phyloP scores from a whole-genome alignment of 2,329 filamentous ascomycete species.

The Phialocephala sp. region DNA sequence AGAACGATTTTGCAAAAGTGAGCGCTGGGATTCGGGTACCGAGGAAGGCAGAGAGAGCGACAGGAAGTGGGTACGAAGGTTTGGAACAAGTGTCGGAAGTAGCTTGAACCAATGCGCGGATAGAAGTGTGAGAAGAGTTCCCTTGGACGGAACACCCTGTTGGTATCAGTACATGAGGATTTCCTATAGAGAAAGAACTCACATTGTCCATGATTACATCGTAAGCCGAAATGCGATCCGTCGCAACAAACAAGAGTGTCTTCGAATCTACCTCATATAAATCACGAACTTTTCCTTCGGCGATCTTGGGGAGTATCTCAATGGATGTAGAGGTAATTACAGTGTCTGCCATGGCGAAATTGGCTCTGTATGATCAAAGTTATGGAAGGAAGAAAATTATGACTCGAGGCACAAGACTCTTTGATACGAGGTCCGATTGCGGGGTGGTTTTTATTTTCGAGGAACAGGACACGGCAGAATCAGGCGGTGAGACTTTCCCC shows the following conservation, averaged over 20 bases:
- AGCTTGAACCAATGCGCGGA: conserved; percentile 72
- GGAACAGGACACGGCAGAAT: neutral
- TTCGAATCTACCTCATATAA: conserved; percentile 74
- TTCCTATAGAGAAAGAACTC: conserved; percentile 54
- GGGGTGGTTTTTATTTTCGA: neutral
- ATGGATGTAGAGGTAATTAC: conserved; percentile 31
- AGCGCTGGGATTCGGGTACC: conserved; percentile 40
- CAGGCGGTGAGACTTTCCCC: neutral
- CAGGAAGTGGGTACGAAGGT: conserved; percentile 67
- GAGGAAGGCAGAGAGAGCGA: conserved; percentile 59
- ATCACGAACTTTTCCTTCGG: conserved; percentile 75
- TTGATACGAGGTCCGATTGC: neutral
- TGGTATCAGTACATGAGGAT: conserved; percentile 39
- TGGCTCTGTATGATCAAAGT: neutral
- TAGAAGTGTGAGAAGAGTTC: conserved; percentile 69
- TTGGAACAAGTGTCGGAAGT: conserved; percentile 60
- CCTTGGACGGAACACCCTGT: conserved; percentile 73
- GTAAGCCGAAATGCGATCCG: conserved; percentile 93
- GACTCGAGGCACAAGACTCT: neutral
- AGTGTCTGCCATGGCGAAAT: conserved; percentile 25
- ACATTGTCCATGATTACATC: conserved; percentile 89
- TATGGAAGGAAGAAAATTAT: neutral
- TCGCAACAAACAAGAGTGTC: conserved; percentile 81
- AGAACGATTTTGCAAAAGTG: conserved; percentile 57
- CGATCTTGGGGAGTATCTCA: conserved; percentile 35